Percentiles rank a stretch among this genome's conserved stretches.
Evolutionary conservation across 1,139 yeast genomes (phyloP).

Genomic region (Suhomyces guaymorum): DNA sequence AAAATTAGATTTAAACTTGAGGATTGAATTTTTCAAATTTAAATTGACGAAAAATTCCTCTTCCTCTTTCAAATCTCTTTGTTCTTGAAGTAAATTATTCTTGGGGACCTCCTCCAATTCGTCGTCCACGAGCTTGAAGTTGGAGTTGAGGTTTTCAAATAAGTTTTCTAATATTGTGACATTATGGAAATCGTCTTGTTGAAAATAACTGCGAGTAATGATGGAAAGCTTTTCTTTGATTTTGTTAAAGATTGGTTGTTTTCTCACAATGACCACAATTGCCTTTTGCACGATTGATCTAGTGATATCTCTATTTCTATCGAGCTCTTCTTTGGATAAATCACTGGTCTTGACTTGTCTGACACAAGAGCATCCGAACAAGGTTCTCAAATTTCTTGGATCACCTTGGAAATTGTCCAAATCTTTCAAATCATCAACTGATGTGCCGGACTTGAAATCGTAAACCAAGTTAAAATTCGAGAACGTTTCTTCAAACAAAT

Average conservation of each 20-base stretch:
- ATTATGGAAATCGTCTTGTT: conserved; percentile 77
- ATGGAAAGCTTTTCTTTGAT: conserved; percentile 88
- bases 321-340: conserved; percentile 46
- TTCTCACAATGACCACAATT: conserved; percentile 77
- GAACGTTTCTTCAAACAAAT: conserved; percentile 86
- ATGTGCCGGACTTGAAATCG: conserved; percentile 54
- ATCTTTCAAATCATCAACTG: conserved; percentile 47
- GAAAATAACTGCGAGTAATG: conserved; percentile 82
- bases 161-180: conserved; percentile 65
- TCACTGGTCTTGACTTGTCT: conserved; percentile 74
- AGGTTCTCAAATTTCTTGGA: conserved; percentile 60
- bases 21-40: conserved; percentile 65
- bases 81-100: conserved; percentile 9
- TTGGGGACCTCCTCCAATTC: conserved; percentile 16
- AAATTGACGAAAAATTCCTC: conserved; percentile 70
- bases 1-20: conserved; percentile 60
- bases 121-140: conserved; percentile 28
- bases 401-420: conserved; percentile 46
- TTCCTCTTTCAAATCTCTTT: conserved; percentile 25
- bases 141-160: conserved; percentile 65
- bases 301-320: conserved; percentile 67
- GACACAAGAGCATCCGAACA: conserved; percentile 93
- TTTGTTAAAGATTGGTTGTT: conserved; percentile 83
- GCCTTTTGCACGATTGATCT: conserved; percentile 91
- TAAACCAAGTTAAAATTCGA: conserved; percentile 86